Conservation (phyloP, 2,329 filamentous ascomycete genomes). For the Aurifilum marmelostoma region DNA sequence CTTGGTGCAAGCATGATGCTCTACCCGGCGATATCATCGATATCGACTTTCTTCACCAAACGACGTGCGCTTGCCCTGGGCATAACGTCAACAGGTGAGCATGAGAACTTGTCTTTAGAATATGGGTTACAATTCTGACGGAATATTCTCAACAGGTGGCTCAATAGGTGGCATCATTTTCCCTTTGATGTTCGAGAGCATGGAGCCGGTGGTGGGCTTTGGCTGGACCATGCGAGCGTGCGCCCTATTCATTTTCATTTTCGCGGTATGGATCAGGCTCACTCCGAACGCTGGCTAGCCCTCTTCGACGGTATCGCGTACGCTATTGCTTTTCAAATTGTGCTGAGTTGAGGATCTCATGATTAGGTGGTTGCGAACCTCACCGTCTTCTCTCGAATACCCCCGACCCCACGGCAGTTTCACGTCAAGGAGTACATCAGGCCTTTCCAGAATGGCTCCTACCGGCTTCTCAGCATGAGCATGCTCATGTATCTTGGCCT, state of each 20-base stretch:
- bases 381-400: conserved; percentile 31
- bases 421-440: conserved; percentile 15
- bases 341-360: conserved; percentile 20
- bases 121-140: background rate
- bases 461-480: conserved; percentile 30
- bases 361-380: conserved; percentile 34
- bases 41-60: conserved; percentile 32
- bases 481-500: conserved; percentile 35
- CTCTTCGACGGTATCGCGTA: no score
- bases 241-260: conserved; percentile 35
- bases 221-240: conserved; percentile 37
- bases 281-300: no score
- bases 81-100: conserved; percentile 18
- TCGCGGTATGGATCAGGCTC: background rate
- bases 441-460: conserved; percentile 32
- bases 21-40: conserved; percentile 17
- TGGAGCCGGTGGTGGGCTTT: conserved; percentile 35
- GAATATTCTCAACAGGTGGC: conserved; percentile 26
- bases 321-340: background rate
- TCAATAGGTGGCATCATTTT: conserved; percentile 38
- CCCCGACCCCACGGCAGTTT: conserved; percentile 25
- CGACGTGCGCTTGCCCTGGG: conserved; percentile 36
- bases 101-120: no score
- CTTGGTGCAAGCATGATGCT: conserved; percentile 30
- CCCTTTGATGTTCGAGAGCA: conserved; percentile 36